Conservation (phyloP, 2,329 filamentous ascomycete species). For the Colletotrichum spaethianum region DNA sequence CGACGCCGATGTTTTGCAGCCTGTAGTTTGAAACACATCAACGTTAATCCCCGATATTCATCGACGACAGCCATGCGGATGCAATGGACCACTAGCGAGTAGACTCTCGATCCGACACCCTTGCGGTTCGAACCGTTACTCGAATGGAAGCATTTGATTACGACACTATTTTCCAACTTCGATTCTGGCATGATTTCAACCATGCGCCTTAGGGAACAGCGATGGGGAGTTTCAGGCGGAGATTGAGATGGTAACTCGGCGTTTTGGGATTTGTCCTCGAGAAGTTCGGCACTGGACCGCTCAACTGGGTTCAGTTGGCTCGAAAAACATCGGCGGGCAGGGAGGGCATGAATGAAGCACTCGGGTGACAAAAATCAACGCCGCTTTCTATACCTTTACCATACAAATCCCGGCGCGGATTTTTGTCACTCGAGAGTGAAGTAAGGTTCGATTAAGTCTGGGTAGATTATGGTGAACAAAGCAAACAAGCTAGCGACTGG, state of each 20-base stretch:
- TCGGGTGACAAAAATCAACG: too few relatives aligned
- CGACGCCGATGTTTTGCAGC: constrained; percentile 22
- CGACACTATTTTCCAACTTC: constrained; percentile 12
- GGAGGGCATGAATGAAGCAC: neutral
- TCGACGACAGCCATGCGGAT: neutral
- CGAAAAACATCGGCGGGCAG: neutral
- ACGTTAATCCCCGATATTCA: too few relatives aligned
- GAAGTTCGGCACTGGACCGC: too few relatives aligned
- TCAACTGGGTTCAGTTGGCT: neutral
- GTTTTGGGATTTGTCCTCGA: too few relatives aligned
- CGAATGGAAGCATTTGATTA: neutral
- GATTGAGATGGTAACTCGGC: constrained; percentile 1
- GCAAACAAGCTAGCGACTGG: neutral
- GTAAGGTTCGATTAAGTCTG: too few relatives aligned
- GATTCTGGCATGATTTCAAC: constrained; percentile 26
- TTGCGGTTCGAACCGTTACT: neutral
- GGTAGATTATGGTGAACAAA: neutral
- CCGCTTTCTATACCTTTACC: too few relatives aligned
- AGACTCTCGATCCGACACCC: neutral
- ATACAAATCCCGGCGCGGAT: too few relatives aligned
- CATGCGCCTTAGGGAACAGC: constrained; percentile 28
- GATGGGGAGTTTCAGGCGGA: constrained; percentile 19
- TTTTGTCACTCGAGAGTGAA: too few relatives aligned
- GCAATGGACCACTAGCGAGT: neutral
- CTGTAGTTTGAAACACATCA: neutral